Base-by-base conservation (phyloP, 495 filamentous ascomycete species). In the Penicilliopsis zonata region DNA sequence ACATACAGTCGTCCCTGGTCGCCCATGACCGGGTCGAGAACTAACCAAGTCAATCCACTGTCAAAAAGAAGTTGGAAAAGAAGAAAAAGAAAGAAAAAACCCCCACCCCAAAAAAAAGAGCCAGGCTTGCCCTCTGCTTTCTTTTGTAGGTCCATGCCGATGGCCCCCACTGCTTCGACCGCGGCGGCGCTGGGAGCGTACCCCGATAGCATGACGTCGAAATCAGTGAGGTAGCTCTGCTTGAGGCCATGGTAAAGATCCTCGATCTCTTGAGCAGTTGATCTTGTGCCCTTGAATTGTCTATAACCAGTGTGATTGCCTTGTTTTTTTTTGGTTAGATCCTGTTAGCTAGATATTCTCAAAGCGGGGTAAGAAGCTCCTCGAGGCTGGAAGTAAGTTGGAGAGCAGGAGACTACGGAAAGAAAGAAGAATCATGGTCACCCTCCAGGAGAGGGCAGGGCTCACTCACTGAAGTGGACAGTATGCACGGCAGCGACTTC, bases 11-110 rank as follows among this genome's bases (percentile, higher is more conserved):
- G 73, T 20, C 84, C 92, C 46, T 93, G 81, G 48, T 98, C 90
- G 27, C 90, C 90, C 90, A 98, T 98, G 9, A 98, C 92, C 1
- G 90, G 90, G 52, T 98, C 90, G 27, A 98, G 65, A n/a, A 93
- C 78, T 78, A 31, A 42, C 28, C 14, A 12, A 36, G 13, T 5
- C 6, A 27, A 27, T 9, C 10, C n/a, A n/a, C n/a, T n/a, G 18
- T 14, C 9, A 22, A 12, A 9, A 19, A 20, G 12, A 38, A 16
- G 8, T n/a, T 19, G 15, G 21, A n/a, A n/a, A n/a, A n/a, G n/a
- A n/a, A n/a, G n/a, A n/a, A n/a, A n/a, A n/a, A n/a, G n/a, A n/a
- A n/a, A n/a, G n/a, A n/a, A n/a, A n/a, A n/a, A n/a, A n/a, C n/a
- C n/a, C 69, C 39, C 27, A 78, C 74, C 78, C 87, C 87, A 95